Conservation (phyloP, 164 flowering plant genomes). For the Paratinospora sagittata region DNA sequence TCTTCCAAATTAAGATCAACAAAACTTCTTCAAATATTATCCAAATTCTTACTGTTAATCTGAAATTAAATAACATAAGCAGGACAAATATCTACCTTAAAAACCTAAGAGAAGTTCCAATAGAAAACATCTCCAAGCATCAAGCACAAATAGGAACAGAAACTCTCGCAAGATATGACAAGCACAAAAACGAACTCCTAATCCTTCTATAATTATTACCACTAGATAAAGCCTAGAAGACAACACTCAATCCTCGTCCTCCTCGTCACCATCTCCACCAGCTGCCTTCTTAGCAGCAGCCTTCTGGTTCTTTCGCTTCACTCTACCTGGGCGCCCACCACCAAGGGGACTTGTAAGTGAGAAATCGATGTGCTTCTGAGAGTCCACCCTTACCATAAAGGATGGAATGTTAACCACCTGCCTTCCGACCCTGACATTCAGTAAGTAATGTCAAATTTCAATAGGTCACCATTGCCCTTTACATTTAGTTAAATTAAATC, state of each 20-base stretch:
- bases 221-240: neutral
- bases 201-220: neutral
- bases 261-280: conserved; percentile 59
- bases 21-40: neutral
- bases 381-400: conserved; percentile 54
- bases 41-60: neutral
- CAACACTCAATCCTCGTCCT: conserved; percentile 43
- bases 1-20: neutral
- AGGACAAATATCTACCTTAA: neutral
- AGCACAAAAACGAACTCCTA: neutral
- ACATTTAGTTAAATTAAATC: neutral
- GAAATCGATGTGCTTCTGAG: conserved; percentile 64
- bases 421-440: conserved; percentile 42
- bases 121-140: neutral
- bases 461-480: neutral
- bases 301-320: conserved; percentile 58
- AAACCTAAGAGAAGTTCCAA: neutral
- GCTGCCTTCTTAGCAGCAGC: conserved; percentile 61
- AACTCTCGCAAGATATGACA: neutral
- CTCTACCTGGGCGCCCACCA: conserved; percentile 64
- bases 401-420: conserved; percentile 63
- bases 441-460: neutral
- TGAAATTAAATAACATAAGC: neutral
- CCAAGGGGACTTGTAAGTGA: conserved; percentile 60
- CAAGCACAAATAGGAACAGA: neutral